A percentile compares a stretch with the other conserved stretches of the same genome.
These are phyloP conservation scores for Barbatosphaeria neglecta DNA, from an alignment of 495 filamentous ascomycete species.

Conservation along the genomic window DNA sequence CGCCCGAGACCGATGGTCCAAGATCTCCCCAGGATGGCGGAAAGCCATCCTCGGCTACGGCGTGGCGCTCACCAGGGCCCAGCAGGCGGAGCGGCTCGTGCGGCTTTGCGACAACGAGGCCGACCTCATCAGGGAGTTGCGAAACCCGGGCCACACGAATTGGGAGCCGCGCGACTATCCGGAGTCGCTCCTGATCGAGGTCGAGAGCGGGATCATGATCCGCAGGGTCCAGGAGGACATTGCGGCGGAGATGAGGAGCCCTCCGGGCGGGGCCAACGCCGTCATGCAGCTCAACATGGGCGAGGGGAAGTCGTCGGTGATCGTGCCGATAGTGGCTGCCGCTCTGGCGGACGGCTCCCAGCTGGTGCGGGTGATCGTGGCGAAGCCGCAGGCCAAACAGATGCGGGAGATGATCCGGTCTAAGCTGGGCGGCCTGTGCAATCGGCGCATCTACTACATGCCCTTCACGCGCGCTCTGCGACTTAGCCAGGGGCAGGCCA, in stretches of 20 bases:
- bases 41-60: conserved; percentile 23
- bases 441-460: conserved; percentile 46
- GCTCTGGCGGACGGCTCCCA: conserved; percentile 39
- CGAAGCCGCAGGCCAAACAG: conserved; percentile 49
- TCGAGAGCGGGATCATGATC: conserved; percentile 53
- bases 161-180: conserved; percentile 41
- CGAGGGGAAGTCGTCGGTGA: conserved; percentile 60
- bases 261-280: conserved; percentile 29
- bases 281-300: conserved; percentile 70
- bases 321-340: conserved; percentile 51
- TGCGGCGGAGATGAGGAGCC: conserved; percentile 44
- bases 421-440: conserved; percentile 49
- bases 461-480: conserved; percentile 47
- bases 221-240: conserved; percentile 49
- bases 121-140: conserved; percentile 37
- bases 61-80: conserved; percentile 18
- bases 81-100: conserved; percentile 26
- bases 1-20: conserved; percentile 8
- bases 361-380: conserved; percentile 49
- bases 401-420: conserved; percentile 49
- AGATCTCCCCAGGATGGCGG: conserved; percentile 17
- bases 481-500: conserved; percentile 12
- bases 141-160: conserved; percentile 39
- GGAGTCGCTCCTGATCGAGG: conserved; percentile 50
- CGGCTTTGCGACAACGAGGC: conserved; percentile 7